These are phyloP conservation scores for Solanum etuberosum DNA, from an alignment of 257 asterid species.

Conservation along the genomic window DNA sequence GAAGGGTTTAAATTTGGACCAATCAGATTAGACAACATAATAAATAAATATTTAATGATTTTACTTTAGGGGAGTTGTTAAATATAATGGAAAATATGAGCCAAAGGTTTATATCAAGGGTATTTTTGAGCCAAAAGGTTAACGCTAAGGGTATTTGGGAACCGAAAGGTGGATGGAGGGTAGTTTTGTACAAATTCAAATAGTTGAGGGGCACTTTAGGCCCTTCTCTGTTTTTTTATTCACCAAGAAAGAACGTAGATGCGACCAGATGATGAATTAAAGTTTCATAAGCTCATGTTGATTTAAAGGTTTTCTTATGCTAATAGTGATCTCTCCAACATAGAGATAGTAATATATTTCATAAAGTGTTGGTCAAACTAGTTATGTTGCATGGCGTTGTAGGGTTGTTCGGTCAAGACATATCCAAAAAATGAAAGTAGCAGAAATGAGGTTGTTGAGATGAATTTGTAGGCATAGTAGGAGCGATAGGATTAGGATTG, in stretches of 20 bases:
- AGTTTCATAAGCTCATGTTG: not conserved
- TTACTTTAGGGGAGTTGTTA: too few relatives aligned
- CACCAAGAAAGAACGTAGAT: not conserved
- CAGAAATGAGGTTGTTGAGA: not conserved
- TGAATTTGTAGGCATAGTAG: not conserved
- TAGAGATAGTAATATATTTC: not conserved
- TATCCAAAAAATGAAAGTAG: not conserved
- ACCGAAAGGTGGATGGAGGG: too few relatives aligned
- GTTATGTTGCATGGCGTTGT: not conserved
- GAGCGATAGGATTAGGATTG: not conserved
- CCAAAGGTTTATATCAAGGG: too few relatives aligned
- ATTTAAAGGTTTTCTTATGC: not conserved
- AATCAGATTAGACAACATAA: too few relatives aligned
- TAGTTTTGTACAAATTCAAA: too few relatives aligned
- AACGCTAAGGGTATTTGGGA: too few relatives aligned
- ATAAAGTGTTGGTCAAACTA: not conserved
- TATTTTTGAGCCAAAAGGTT: too few relatives aligned
- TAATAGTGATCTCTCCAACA: not conserved
- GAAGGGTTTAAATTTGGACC: too few relatives aligned
- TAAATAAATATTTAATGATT: too few relatives aligned
- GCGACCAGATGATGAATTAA: not conserved
- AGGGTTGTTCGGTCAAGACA: not conserved
- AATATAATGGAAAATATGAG: too few relatives aligned
- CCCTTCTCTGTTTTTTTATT: not conserved
- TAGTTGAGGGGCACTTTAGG: too few relatives aligned